Percentiles rank a stretch among this genome's conserved stretches.
Conservation (phyloP, 169 alveolate genomes). For the Eimeria brunetti region DNA sequence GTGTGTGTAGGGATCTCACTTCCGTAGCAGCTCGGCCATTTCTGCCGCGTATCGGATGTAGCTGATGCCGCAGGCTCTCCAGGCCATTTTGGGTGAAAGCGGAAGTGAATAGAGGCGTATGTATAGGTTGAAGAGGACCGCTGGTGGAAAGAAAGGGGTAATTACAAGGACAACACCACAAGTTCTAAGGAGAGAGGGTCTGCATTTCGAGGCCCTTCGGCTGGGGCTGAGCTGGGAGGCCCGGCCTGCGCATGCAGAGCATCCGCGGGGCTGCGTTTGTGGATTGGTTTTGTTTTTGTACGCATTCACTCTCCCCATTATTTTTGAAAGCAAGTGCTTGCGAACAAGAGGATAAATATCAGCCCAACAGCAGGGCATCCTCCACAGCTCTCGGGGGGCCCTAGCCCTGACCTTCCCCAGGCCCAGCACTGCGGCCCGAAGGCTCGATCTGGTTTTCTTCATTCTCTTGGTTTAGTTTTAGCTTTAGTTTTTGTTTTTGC, state of each 20-base stretch:
- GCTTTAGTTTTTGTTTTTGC: not conserved
- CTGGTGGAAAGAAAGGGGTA: not conserved
- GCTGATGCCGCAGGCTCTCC: constrained; percentile 64
- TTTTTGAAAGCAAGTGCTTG: not conserved
- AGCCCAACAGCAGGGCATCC: constrained; percentile 12
- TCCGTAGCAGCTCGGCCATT: constrained; percentile 73
- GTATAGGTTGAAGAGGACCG: not conserved
- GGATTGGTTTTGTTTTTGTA: not conserved
- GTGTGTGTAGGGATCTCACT: constrained; percentile 47
- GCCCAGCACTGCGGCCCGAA: constrained; percentile 28
- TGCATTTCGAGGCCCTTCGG: not conserved
- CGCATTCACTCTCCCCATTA: not conserved
- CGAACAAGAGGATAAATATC: not conserved
- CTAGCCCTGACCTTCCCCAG: constrained; percentile 9
- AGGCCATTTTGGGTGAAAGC: constrained; percentile 14
- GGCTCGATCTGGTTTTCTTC: not conserved
- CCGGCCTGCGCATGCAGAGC: constrained; percentile 33
- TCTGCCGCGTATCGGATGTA: constrained; percentile 77
- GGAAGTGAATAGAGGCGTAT: not conserved
- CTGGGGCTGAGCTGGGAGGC: constrained; percentile 10
- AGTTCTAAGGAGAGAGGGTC: not conserved
- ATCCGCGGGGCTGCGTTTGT: constrained; percentile 18
- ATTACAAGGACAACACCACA: not conserved
- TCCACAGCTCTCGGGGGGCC: constrained; percentile 38
- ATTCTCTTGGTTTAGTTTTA: not conserved